phyloP scores from a whole-genome alignment of 2,329 filamentous ascomycete species.

The Cladosporium sp. region DNA sequence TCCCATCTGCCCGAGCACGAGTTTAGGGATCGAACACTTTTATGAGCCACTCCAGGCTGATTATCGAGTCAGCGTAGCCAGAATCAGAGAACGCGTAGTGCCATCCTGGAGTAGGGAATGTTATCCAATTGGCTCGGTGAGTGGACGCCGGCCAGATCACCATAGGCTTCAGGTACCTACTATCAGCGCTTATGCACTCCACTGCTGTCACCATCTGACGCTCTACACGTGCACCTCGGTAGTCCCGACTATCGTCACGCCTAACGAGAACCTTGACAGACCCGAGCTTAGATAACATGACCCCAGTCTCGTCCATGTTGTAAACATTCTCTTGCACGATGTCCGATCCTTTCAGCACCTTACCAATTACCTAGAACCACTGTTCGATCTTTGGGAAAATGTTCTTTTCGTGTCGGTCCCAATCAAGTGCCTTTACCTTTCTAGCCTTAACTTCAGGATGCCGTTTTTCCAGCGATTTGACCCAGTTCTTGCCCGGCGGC shows the following conservation, averaged over 20 bases:
- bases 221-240: slow-evolving; percentile 31
- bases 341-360: background rate
- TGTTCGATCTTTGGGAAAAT: background rate
- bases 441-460: background rate
- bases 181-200: slow-evolving; percentile 20
- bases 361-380: background rate
- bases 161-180: background rate
- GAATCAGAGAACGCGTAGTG: background rate
- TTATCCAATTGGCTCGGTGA: background rate
- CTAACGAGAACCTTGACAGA: slow-evolving; percentile 23
- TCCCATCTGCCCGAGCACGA: too few species aligned
- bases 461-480: background rate
- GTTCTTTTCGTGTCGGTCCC: background rate
- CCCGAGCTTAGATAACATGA: background rate
- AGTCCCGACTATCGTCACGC: slow-evolving; percentile 24
- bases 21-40: background rate
- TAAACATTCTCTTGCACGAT: background rate
- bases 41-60: background rate
- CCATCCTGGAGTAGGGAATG: background rate
- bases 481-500: background rate
- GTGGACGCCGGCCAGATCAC: background rate
- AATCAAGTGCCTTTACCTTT: background rate
- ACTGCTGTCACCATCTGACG: slow-evolving; percentile 30
- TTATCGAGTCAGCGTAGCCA: background rate
- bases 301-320: background rate